These are phyloP conservation scores for Xeromyces bisporus DNA, from an alignment of 495 filamentous ascomycete genomes.

Conservation along the genomic window DNA sequence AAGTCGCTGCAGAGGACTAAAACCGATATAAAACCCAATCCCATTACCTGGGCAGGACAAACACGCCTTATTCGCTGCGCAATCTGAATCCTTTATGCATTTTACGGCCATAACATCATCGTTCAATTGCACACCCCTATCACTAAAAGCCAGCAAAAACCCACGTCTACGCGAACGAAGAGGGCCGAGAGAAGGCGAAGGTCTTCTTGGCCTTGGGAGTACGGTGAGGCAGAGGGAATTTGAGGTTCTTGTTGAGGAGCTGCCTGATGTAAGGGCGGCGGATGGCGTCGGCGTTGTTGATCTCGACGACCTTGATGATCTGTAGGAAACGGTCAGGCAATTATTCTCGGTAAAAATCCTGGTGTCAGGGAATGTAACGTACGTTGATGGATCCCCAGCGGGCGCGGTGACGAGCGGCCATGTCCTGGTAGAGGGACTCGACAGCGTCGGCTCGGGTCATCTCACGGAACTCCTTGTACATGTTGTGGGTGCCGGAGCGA, in stretches of 20 bases:
- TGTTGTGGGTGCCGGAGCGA: constrained; percentile 99
- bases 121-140: constrained; percentile 31
- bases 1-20: constrained; percentile 31
- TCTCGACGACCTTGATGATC: constrained; percentile 96
- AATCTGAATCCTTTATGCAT: constrained; percentile 30
- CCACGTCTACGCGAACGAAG: constrained; percentile 58
- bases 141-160: constrained; percentile 20
- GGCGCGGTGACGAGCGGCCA: constrained; percentile 94
- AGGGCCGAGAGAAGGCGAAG: constrained; percentile 78
- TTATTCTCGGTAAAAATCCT: constrained; percentile 6
- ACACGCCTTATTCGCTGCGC: constrained; percentile 22
- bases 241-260: constrained; percentile 82
- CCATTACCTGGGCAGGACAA: constrained; percentile 20
- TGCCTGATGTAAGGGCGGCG: constrained; percentile 98
- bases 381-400: constrained; percentile 97
- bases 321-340: constrained; percentile 21
- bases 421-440: constrained; percentile 95
- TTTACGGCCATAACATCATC: constrained; percentile 33
- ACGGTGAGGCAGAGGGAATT: constrained; percentile 97
- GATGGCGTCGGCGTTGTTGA: constrained; percentile 82
- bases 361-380: constrained; percentile 22
- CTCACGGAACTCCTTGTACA: constrained; percentile 99
- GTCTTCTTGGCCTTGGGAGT: constrained; percentile 76
- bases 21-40: constrained; percentile 27
- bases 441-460: constrained; percentile 88